phyloP scores from a whole-genome alignment of 768 basidiomycete species.

The Cystobasidium tubakii region DNA sequence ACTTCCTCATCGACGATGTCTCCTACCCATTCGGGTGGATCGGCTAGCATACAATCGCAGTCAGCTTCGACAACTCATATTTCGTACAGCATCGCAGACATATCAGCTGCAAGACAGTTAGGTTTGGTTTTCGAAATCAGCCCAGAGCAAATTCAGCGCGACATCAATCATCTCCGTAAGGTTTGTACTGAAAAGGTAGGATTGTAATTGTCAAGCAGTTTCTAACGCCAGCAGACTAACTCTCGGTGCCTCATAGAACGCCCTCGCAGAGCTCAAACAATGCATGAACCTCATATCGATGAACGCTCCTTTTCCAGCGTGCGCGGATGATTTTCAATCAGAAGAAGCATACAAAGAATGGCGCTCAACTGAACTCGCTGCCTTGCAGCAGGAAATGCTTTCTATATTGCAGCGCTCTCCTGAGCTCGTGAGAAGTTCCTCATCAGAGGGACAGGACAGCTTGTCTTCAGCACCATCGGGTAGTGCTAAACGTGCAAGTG shows the following conservation, averaged over 20 bases:
- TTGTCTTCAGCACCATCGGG: not conserved
- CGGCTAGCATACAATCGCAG: conserved; percentile 55
- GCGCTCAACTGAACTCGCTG: conserved; percentile 71
- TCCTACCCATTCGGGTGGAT: conserved; percentile 50
- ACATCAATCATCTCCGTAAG: conserved; percentile 63
- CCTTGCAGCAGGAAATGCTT: conserved; percentile 80
- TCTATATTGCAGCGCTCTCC: conserved; percentile 53
- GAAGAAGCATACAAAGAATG: conserved; percentile 79
- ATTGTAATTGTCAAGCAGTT: not conserved
- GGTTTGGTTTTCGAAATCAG: conserved; percentile 69
- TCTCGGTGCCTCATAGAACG: conserved; percentile 35
- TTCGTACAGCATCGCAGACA: conserved; percentile 59
- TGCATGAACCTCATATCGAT: conserved; percentile 87
- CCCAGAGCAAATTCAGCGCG: conserved; percentile 62
- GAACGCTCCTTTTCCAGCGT: conserved; percentile 73
- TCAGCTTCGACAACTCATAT: not conserved
- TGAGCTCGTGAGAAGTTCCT: not conserved
- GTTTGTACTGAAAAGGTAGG: conserved; percentile 70
- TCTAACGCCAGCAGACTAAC: not conserved
- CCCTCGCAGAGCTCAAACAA: conserved; percentile 55
- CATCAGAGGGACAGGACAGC: not conserved
- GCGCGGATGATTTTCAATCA: conserved; percentile 75
- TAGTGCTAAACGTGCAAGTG: not conserved
- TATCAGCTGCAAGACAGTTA: conserved; percentile 68
- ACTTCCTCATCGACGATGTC: not conserved